Percentiles rank a stretch among this genome's conserved stretches.
Conservation (phyloP, 2,329 filamentous ascomycete species). For the Venturia aucupariae region DNA sequence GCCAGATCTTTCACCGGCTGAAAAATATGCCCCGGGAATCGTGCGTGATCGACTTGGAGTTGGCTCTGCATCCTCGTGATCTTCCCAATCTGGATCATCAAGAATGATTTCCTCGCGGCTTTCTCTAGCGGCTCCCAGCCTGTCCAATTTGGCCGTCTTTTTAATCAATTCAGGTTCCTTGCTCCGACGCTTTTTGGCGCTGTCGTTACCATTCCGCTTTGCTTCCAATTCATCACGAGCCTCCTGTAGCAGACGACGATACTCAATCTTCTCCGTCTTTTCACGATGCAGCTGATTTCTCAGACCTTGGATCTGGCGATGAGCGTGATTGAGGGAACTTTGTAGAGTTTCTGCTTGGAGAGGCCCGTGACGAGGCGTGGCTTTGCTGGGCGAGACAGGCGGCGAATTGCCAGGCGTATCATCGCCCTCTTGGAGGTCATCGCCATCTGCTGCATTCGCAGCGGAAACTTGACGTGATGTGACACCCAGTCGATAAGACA, state of each 20-base stretch:
- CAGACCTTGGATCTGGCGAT: constrained; percentile 91
- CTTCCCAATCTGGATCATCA: constrained; percentile 86
- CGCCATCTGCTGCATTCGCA: constrained; percentile 45
- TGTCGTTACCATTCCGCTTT: constrained; percentile 38
- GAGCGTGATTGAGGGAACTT: constrained; percentile 86
- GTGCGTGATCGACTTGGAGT: constrained; percentile 44
- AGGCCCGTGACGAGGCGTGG: constrained; percentile 79
- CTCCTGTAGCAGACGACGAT: constrained; percentile 91
- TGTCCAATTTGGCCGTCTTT: constrained; percentile 63
- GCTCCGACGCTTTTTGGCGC: constrained; percentile 49
- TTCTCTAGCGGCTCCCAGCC: constrained; percentile 65
- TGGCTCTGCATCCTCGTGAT: constrained; percentile 51
- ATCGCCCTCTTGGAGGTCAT: constrained; percentile 30
- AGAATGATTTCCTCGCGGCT: constrained; percentile 69
- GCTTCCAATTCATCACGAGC: constrained; percentile 82
- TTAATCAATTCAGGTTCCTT: constrained; percentile 48
- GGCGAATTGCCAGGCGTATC: constrained; percentile 83
- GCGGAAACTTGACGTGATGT: constrained; percentile 20
- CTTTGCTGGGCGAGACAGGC: constrained; percentile 81
- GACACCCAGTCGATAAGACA: constrained; percentile 66
- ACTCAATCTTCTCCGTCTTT: constrained; percentile 96
- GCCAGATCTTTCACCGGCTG: constrained; percentile 24
- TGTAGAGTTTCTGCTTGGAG: constrained; percentile 95
- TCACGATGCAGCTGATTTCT: constrained; percentile 93
- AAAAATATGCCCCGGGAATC: constrained; percentile 21